These are phyloP conservation scores for Solanum phureja DNA, from an alignment of 257 asterid genomes.

Conservation along the genomic window DNA sequence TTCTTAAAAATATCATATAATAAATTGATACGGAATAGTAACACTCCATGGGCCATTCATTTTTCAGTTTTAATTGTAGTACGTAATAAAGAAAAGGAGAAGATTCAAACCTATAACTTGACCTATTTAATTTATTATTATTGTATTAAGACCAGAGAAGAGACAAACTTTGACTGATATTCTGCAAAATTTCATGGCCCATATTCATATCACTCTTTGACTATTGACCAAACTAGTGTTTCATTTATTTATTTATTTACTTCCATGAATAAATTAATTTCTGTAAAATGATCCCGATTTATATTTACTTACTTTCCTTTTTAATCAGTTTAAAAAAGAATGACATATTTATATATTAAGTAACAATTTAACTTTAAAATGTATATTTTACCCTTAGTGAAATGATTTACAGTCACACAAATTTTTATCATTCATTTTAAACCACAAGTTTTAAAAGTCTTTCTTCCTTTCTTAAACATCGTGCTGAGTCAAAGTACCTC, in stretches of 20 bases:
- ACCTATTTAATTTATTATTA: background rate
- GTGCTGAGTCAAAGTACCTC: no score
- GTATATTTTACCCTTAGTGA: no score
- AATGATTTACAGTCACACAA: no score
- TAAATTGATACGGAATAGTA: background rate
- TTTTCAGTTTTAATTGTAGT: background rate
- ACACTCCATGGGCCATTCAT: background rate
- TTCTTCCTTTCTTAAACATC: no score
- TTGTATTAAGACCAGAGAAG: background rate
- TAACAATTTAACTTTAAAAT: no score
- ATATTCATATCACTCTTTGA: background rate
- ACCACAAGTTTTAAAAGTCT: no score
- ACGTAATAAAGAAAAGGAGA: background rate
- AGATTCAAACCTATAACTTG: background rate
- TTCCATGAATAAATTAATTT: background rate
- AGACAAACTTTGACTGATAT: background rate
- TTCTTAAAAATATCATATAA: background rate
- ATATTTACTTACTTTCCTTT: no score
- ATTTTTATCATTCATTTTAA: no score
- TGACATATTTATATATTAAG: no score
- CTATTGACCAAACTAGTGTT: slow-evolving; percentile 8
- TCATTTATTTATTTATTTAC: background rate
- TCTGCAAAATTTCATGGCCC: background rate
- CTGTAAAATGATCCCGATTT: background rate
- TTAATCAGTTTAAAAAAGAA: no score